Conservation (phyloP, 1,284 basidiomycete species). For the Athelia psychrophila region DNA sequence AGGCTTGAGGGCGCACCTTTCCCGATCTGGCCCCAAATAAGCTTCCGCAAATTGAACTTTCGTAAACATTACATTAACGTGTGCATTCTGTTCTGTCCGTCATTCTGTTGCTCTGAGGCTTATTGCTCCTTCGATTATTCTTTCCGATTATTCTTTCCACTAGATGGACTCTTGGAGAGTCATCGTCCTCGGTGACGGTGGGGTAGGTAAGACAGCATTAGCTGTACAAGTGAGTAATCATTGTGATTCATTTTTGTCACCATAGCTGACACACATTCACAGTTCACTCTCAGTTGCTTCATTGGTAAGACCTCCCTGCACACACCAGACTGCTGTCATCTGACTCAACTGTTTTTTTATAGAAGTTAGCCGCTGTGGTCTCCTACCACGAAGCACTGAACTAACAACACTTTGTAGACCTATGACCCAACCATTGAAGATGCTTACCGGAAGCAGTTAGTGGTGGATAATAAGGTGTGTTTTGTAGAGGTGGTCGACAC, state of each 20-base stretch:
- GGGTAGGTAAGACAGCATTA: conserved; percentile 96
- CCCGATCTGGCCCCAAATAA: too few relatives aligned
- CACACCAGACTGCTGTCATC: conserved; percentile 19
- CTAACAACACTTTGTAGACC: conserved; percentile 44
- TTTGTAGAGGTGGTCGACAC: conserved; percentile 93
- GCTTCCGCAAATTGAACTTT: too few relatives aligned
- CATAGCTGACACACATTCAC: conserved; percentile 1
- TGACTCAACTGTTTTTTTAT: conserved; percentile 10
- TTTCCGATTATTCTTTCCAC: conserved; percentile 15
- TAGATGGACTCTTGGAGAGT: conserved; percentile 89
- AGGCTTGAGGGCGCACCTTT: too few relatives aligned
- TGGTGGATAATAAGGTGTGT: conserved; percentile 90
- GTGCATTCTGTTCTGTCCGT: too few relatives aligned
- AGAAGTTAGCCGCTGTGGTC: conserved; percentile 42
- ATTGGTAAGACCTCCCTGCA: conserved; percentile 54
- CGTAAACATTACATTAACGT: too few relatives aligned
- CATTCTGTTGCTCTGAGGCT: too few relatives aligned
- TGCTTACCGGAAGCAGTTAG: conserved; percentile 89
- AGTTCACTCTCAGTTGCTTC: conserved; percentile 93
- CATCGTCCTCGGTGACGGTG: conserved; percentile 94
- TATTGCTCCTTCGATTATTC: too few relatives aligned
- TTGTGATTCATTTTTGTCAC: not conserved
- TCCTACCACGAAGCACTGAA: conserved; percentile 9
- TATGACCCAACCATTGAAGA: conserved; percentile 95
- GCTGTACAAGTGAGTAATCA: conserved; percentile 87